Percentiles rank a stretch among this genome's conserved stretches.
phyloP scores from a whole-genome alignment of 164 flowering plant species.

The Vitis vinifera region ASM3070453v1 NC_081808.1:4895001-4895500 shows the following conservation, averaged over 20 bases:
- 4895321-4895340: conserved; percentile 68
- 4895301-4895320: conserved; percentile 50
- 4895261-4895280: conserved; percentile 22
- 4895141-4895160: conserved; percentile 85
- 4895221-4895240: conserved; percentile 32
- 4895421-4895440: conserved; percentile 60
- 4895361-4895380: conserved; percentile 43
- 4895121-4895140: conserved; percentile 76
- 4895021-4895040: conserved; percentile 68
- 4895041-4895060: conserved; percentile 52
- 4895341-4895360: conserved; percentile 64
- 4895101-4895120: conserved; percentile 52
- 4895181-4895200: conserved; percentile 81
- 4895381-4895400: conserved; percentile 33
- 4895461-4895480: conserved; percentile 63
- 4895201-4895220: conserved; percentile 72
- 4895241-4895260: conserved; percentile 25
- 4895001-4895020: conserved; percentile 82
- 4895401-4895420: conserved; percentile 59
- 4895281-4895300: conserved; percentile 19
- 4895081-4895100: conserved; percentile 72
- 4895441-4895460: conserved; percentile 69
- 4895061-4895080: conserved; percentile 46
- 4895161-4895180: conserved; percentile 62
- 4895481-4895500: conserved; percentile 81